Evolutionary conservation across 352 stramenopile species (phyloP), one percentile per base, ranked within the genome.

Genomic region (Phytophthora niederhauseri): DNA sequence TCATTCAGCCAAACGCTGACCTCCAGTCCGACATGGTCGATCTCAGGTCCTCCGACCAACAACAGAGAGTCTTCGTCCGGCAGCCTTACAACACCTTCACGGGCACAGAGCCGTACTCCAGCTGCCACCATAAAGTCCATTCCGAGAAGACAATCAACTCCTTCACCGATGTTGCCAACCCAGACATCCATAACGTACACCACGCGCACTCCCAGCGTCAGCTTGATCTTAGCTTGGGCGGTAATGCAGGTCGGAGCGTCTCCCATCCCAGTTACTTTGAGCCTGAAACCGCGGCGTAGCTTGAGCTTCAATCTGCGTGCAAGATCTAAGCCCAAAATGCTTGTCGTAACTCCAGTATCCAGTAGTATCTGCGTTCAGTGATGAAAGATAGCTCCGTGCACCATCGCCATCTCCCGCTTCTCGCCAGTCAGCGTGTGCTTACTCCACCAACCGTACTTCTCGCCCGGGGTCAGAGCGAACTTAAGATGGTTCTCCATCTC

Each of bases 111-210:
- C 7, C 68, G 49, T 1, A 81, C 70, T 3, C 71, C 71, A 12
- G 64, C 51, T 2, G 49, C 17, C 4, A 68, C 24, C 68, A 80
- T 80, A 56, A 78, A 81, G 41, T 78, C 57, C 64, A 75, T 70
- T 2, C 70, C 64, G 0, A 81, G 61, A 1, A 78, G 49, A n/a
- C 64, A 76, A 2, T 78, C 64, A 12, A 77, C 38, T 3, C 58
- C 67, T 11, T 67, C 51, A 0, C 64, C 67, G 1, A 82, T 50
- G 36, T 79, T 78, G 0, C 57, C 64, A 5, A 64, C 46, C 74
- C 66, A 78, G 1, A 78, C n/a, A 45, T 63, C 43, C 11, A 49
- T 62, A 5, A 62, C 38, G 50, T 81, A 78, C 0, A 67, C 66
- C 2, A 74, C 26, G 1, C 57, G 50, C 5, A 61, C 6, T 6